Base-by-base conservation (phyloP, 768 basidiomycete genomes). In the Mycena crocata region DNA sequence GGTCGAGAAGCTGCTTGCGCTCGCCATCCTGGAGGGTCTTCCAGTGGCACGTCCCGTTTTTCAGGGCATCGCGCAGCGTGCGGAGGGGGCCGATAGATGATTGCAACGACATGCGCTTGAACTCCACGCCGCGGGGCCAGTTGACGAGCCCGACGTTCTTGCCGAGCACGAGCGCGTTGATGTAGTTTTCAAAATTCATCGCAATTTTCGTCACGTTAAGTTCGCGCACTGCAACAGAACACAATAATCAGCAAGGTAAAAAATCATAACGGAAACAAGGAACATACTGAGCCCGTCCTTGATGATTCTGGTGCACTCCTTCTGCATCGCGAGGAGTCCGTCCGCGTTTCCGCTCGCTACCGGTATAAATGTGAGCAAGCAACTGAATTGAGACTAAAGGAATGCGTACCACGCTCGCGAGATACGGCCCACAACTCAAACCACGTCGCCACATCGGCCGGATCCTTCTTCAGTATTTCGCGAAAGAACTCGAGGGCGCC, bases 371-470 rank as follows among this genome's bases (percentile, higher is more conserved):
- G 44, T 46, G 23, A 24, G 10, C 26, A 24, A 8, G 23, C 44
- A 5, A 24, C 15, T 46, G 44, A n/a, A 44, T n/a, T n/a, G 35
- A 37, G 9, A 15, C 44, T 24, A 42, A n/a, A 31, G 30, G 13
- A 14, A 44, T 5, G 6, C 40, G n/a, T n/a, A 69, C 68, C 54
- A 32, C 66, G 28, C 19, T 71, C 63, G 35, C 52, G 35, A 9
- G 31, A 46, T 30, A 57, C 45, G 2, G 54, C 59, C 70, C 68
- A 71, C 26, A 60, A 37, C 40, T 71, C 64, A 13, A 66, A 71
- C 42, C 50, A 24, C 15, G 26, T 23, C 15, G 50, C 42, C 8
- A 65, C 21, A 37, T 63, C 54, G 2, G 26, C 26, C 10, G 32
- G n/a, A 17, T 57, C 55, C 54, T 26, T 62, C 26, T 52, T 57